Conservation (phyloP, 371 early-diverging fungal species). For the Rhizomucor miehei region DNA sequence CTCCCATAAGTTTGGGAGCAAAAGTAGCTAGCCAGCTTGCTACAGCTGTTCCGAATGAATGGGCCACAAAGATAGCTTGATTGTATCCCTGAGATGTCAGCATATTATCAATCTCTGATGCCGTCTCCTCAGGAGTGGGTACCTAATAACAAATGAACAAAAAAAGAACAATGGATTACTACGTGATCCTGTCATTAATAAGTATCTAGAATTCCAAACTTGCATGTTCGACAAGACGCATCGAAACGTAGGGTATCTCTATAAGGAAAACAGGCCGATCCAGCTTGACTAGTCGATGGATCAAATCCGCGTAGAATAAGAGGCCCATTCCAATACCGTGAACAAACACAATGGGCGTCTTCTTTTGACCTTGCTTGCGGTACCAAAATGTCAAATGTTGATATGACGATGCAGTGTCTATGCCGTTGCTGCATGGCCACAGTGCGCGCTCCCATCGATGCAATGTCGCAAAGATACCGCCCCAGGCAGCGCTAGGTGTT, state of each 20-base stretch:
- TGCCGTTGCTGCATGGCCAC: neutral
- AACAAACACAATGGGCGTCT: constrained; percentile 60
- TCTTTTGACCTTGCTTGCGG: constrained; percentile 9
- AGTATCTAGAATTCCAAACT: no score
- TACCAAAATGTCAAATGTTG: constrained; percentile 30
- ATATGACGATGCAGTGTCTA: neutral
- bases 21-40: constrained; percentile 43
- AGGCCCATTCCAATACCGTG: constrained; percentile 70
- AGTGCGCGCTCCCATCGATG: neutral
- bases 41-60: constrained; percentile 64
- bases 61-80: constrained; percentile 61
- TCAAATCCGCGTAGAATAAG: constrained; percentile 51
- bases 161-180: neutral
- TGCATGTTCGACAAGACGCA: constrained; percentile 54
- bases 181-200: neutral
- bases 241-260: constrained; percentile 68
- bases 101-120: constrained; percentile 52
- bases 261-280: constrained; percentile 60
- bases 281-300: constrained; percentile 33
- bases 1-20: constrained; percentile 47
- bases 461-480: constrained; percentile 15
- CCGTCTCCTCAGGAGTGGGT: constrained; percentile 55
- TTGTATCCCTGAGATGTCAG: constrained; percentile 42
- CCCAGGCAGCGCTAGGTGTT: constrained; percentile 21
- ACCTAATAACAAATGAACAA: neutral